Percentiles rank a stretch among this genome's conserved stretches.
Conservation (phyloP, 768 basidiomycete genomes). For the Rhodocollybia butyracea region DNA sequence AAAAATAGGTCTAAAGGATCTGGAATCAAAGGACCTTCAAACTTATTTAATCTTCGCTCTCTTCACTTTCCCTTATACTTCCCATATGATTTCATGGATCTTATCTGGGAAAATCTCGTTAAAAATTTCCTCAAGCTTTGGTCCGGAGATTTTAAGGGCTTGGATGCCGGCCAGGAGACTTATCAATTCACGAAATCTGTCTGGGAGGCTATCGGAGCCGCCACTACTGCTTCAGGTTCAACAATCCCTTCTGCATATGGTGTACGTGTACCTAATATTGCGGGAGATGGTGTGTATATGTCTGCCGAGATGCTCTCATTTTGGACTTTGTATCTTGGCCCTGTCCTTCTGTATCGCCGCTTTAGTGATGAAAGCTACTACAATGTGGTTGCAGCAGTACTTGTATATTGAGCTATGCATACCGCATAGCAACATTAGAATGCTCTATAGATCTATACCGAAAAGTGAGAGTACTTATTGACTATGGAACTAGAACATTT, state of each 20-base stretch:
- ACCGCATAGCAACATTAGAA: too few relatives aligned
- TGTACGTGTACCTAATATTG: constrained; percentile 20
- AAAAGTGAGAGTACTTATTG: too few relatives aligned
- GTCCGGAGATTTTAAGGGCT: constrained; percentile 38
- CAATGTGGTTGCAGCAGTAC: too few relatives aligned
- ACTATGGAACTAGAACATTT: too few relatives aligned
- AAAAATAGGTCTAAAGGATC: too few relatives aligned
- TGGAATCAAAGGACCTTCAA: constrained; percentile 22
- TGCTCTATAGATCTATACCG: too few relatives aligned
- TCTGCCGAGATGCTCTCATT: constrained; percentile 27
- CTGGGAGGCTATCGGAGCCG: constrained; percentile 32
- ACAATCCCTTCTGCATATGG: constrained; percentile 26
- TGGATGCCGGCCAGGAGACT: constrained; percentile 25
- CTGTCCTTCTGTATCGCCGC: constrained; percentile 20
- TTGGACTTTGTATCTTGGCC: constrained; percentile 26
- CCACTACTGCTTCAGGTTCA: constrained; percentile 21
- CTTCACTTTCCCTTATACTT: constrained; percentile 25
- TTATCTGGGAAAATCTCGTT: constrained; percentile 29
- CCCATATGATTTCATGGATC: constrained; percentile 39
- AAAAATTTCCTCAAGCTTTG: constrained; percentile 17
- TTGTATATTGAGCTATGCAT: too few relatives aligned
- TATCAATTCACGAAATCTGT: constrained; percentile 27
- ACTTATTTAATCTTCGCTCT: constrained; percentile 19
- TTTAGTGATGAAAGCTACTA: constrained; percentile 26
- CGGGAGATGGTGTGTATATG: constrained; percentile 13